Conservation (phyloP, 768 basidiomycete species). For the Chalciporus chontae region DNA sequence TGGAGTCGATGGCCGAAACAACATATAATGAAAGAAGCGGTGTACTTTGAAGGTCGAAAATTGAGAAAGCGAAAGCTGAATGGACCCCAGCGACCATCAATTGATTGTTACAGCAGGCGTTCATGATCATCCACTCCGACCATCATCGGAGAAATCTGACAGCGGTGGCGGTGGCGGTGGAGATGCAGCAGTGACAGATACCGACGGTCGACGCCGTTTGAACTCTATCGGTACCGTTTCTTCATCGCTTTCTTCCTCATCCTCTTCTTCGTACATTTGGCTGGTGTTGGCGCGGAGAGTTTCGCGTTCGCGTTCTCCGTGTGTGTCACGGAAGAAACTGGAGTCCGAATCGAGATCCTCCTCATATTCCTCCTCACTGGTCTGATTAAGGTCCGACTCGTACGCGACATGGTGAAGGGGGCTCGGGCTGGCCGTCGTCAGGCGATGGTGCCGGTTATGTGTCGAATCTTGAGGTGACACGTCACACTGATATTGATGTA, state of each 20-base stretch:
- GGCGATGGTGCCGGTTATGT: constrained; percentile 26
- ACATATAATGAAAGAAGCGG: background rate
- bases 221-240: constrained; percentile 33
- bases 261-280: constrained; percentile 31
- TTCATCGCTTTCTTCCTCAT: constrained; percentile 36
- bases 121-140: constrained; percentile 14
- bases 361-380: constrained; percentile 31
- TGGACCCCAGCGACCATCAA: constrained; percentile 10
- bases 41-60: constrained; percentile 13
- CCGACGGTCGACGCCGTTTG: constrained; percentile 33
- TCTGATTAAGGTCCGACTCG: constrained; percentile 29
- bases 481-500: constrained; percentile 22
- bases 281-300: constrained; percentile 30
- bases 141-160: constrained; percentile 19
- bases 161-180: constrained; percentile 19
- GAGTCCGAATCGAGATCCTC: constrained; percentile 31
- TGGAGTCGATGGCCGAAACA: constrained; percentile 11
- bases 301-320: constrained; percentile 21
- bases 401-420: constrained; percentile 36
- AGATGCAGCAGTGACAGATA: constrained; percentile 26
- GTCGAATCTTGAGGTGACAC: constrained; percentile 20
- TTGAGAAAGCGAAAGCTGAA: constrained; percentile 18
- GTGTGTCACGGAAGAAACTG: constrained; percentile 33
- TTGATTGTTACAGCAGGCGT: constrained; percentile 5
- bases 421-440: constrained; percentile 36